Evolutionary conservation across 306 rosid genomes (phyloP), one percentile per base, ranked within the genome.

Genomic region (Rosa lucieae): DNA sequence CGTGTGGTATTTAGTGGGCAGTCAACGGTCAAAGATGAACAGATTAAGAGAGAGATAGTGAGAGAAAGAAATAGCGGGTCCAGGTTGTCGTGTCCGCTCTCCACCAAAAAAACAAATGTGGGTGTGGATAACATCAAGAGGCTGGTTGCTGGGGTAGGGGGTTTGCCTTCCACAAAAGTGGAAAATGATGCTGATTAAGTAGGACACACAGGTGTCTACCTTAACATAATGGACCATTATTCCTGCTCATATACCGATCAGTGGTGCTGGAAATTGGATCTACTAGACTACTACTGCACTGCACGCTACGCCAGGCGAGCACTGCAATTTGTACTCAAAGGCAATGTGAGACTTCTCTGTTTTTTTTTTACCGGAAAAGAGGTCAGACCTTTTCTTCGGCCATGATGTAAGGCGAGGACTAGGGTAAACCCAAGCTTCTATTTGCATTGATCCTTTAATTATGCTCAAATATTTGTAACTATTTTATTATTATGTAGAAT

Each of bases 1-100:
- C 13, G 70, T 75, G 72, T 67, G 49, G 29, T 40, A 23, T 58
- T 9, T 76, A 71, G 21, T 49, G 88, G 89, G 35, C 76, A 85
- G 97, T 94, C 98, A 92, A 89, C 63, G 97, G 97, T 94, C 98
- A 89, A 92, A 87, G 91, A 86, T 77, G 82, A 84, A 82, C 78
- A 84, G 89, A 80, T 79, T 70, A 0, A 59, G 29, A 40, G 70
- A 58, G 78, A 51, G 42, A 23, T 18, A 12, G 42, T 5, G 58
- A 5, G 56, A 82, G n/a, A 80, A 67, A 81, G 82, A 88, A 81
- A 89, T 70, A 83, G 93, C 76, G 94, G 92, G 96, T 85, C 98
- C 96, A 87, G 90, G 89, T 78, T 92, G 97, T 87, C 89, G 69
- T 65, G 32, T 21, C 65, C 86, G 72, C 84, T 79, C 88, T 86